These are phyloP conservation scores for Gossypium davidsonii DNA, from an alignment of 441 rosid genomes.

Conservation along the genomic window DNA sequence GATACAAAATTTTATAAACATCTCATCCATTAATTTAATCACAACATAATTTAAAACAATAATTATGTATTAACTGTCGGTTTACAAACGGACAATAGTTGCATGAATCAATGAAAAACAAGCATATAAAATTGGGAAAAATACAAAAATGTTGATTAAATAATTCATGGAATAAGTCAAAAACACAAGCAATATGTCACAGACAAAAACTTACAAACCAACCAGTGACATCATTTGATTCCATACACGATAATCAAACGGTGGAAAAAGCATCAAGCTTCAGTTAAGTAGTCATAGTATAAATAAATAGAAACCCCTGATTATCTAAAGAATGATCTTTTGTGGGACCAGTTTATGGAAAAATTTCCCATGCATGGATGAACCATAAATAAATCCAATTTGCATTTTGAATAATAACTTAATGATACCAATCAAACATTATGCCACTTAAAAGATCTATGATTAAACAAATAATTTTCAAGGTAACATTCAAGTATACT, in stretches of 20 bases:
- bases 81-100: conserved; percentile 36
- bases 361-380: conserved; percentile 27
- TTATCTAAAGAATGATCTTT: conserved; percentile 11
- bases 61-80: conserved; percentile 20
- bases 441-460: neutral
- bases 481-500: neutral
- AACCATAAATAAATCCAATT: conserved; percentile 21
- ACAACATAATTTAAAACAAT: conserved; percentile 20
- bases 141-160: neutral
- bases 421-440: neutral
- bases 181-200: conserved; percentile 2
- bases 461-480: conserved; percentile 1
- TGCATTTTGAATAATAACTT: conserved; percentile 15
- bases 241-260: conserved; percentile 13
- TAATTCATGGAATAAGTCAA: conserved; percentile 11
- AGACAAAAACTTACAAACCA: conserved; percentile 13
- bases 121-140: conserved; percentile 12
- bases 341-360: conserved; percentile 26
- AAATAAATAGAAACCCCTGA: neutral
- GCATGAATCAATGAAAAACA: conserved; percentile 31
- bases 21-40: conserved; percentile 14
- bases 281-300: neutral
- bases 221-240: conserved; percentile 10
- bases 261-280: neutral
- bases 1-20: conserved; percentile 22